phyloP scores from a whole-genome alignment of 2,329 filamentous ascomycete genomes.

The Davidsoniella australis region DNA sequence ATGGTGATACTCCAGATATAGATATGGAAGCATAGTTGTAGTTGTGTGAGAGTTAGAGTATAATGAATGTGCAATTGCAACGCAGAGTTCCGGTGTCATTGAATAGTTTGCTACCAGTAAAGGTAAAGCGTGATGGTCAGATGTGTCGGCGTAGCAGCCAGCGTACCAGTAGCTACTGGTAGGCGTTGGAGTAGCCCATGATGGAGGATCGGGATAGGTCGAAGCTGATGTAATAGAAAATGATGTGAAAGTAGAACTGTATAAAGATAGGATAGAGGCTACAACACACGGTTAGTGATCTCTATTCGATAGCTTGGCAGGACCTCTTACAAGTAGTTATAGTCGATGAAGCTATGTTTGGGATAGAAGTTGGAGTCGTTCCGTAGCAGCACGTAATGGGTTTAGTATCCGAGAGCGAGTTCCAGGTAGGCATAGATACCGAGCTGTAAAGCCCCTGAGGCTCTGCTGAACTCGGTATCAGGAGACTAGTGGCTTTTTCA shows the following conservation, averaged over 20 bases:
- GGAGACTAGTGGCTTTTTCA: too few relatives aligned
- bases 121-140: conserved; percentile 18
- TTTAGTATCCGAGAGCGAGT: neutral
- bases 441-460: neutral
- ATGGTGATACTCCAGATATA: conserved; percentile 20
- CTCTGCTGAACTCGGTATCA: neutral
- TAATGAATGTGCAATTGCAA: conserved; percentile 18
- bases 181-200: conserved; percentile 13
- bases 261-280: too few relatives aligned
- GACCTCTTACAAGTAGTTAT: neutral
- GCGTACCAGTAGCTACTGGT: conserved; percentile 18
- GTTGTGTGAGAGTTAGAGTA: conserved; percentile 16
- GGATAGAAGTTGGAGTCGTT: neutral
- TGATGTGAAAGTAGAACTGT: neutral
- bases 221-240: conserved; percentile 2
- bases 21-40: conserved; percentile 17
- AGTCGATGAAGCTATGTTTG: neutral
- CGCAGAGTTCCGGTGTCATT: conserved; percentile 21
- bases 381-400: neutral
- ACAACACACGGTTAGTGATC: too few relatives aligned
- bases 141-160: conserved; percentile 19
- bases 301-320: too few relatives aligned
- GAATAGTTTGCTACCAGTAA: conserved; percentile 19
- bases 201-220: neutral
- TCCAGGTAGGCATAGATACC: neutral